These are phyloP conservation scores for Iris macrosiphon DNA, from an alignment of 106 monocot species.

Conservation along the genomic window DNA sequence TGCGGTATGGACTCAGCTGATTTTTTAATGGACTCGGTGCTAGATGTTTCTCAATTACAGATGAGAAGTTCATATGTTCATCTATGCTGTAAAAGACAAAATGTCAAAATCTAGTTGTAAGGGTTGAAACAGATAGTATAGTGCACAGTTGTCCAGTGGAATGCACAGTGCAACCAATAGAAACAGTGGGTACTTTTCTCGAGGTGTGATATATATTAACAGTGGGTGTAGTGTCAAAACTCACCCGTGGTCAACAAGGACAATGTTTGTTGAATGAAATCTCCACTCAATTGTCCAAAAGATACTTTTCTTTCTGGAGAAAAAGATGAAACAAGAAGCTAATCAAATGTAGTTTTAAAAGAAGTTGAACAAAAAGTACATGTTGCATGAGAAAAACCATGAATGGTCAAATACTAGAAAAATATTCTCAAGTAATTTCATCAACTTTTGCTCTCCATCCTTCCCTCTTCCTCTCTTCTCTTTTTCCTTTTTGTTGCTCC, in stretches of 20 bases:
- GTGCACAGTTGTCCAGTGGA: too few relatives aligned
- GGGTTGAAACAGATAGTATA: background rate
- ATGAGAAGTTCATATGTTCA: constrained; percentile 38
- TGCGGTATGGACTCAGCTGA: constrained; percentile 49
- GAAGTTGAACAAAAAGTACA: background rate
- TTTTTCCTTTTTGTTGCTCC: too few relatives aligned
- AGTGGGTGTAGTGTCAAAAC: too few relatives aligned
- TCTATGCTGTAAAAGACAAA: constrained; percentile 46
- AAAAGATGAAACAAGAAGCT: constrained; percentile 4
- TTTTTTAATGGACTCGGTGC: constrained; percentile 70
- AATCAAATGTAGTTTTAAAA: background rate
- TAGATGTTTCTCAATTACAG: constrained; percentile 65
- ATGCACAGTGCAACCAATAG: too few relatives aligned
- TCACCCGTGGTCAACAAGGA: constrained; percentile 63
- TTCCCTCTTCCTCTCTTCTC: too few relatives aligned
- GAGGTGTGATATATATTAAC: too few relatives aligned
- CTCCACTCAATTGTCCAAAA: constrained; percentile 91
- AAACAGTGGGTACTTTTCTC: too few relatives aligned
- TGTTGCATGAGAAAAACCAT: too few relatives aligned
- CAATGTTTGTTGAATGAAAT: constrained; percentile 57
- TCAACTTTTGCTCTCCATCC: too few relatives aligned
- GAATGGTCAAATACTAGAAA: background rate
- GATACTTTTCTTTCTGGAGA: constrained; percentile 60
- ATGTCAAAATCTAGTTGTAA: background rate
- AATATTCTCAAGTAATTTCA: too few relatives aligned